Base-by-base conservation (phyloP, 345 rosid species). In the Lepidium africanum region DNA sequence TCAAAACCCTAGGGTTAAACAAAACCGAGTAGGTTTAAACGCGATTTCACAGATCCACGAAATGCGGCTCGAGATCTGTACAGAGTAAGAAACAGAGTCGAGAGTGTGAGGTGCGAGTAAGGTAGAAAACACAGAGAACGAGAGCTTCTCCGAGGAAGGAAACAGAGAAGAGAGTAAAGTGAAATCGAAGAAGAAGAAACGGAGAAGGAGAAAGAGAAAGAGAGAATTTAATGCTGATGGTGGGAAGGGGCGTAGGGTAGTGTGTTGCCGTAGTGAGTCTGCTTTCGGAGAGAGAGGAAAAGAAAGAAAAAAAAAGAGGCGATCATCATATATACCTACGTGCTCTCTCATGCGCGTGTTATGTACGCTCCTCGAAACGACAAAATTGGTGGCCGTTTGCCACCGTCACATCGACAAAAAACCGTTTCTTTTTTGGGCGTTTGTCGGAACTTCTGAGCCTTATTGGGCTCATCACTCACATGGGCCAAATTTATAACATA, bases 11-110 rank as follows among this genome's bases (percentile, higher is more conserved):
- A 82, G 66, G 74, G 81, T 69, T 41, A 33, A 42, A 75, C 71
- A 75, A 75, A 27, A 60, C 12, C 3, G 21, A 17, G 68, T 23
- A 64, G 72, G 81, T 75, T 77, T 57, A 50, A 68, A 43, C 48
- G 76, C 40, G 65, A 57, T 59, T 47, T 5, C 10, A 73, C 77
- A 87, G 96, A 89, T 89, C 91, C 87, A 81, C 66, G 71, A 81
- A 85, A 83, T 69, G 86, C 90, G 90, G 84, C 70, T 75, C 70
- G 70, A 67, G 78, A 75, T 75, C 74, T 61, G 73, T 63, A 60
- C 59, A 53, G 17, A 45, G 52, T 9, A 10, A 17, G 47, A 68
- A 54, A 12, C 38, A 63, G 74, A 74, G 65, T 10, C 23, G 55
- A 35, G 8, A 19, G 15, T 25, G 36, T 12, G 30, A 35, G 17